A percentile compares a stretch with the other conserved stretches of the same genome.
Evolutionary conservation across 495 filamentous ascomycete species (phyloP).

Genomic region (Hypoxylon trugodes): DNA sequence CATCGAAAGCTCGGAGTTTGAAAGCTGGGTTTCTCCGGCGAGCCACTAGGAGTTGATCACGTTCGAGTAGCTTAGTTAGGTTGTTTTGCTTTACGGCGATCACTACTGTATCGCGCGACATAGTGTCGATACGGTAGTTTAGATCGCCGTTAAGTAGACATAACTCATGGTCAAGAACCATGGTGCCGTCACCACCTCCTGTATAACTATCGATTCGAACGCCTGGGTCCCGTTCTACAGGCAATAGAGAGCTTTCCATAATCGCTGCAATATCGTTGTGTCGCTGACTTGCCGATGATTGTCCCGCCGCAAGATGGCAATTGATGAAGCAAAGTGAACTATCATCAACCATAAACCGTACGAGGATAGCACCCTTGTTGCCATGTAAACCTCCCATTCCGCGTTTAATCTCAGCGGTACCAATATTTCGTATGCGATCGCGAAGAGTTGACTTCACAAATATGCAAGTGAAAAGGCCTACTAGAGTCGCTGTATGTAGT

Average conservation of each 20-base stretch:
- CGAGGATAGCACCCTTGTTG: constrained; percentile 94
- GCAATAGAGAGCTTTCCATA: constrained; percentile 78
- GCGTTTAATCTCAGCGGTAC: constrained; percentile 85
- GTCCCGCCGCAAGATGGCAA: constrained; percentile 95
- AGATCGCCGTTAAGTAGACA: constrained; percentile 96
- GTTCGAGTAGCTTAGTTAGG: constrained; percentile 87
- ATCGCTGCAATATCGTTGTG: constrained; percentile 95
- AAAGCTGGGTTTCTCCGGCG: constrained; percentile 88
- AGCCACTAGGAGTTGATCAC: constrained; percentile 91
- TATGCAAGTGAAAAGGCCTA: constrained; percentile 94
- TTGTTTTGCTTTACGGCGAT: constrained; percentile 81
- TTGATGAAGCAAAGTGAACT: constrained; percentile 96
- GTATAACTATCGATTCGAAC: constrained; percentile 78
- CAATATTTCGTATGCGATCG: constrained; percentile 76
- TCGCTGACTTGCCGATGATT: constrained; percentile 84
- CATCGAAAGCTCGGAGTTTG: constrained; percentile 83
- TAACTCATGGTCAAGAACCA: constrained; percentile 97
- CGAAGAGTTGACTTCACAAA: constrained; percentile 86
- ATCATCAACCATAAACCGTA: constrained; percentile 91
- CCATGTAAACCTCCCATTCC: constrained; percentile 94
- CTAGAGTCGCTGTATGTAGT: constrained; percentile 85
- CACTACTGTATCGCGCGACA: constrained; percentile 89
- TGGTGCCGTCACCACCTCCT: constrained; percentile 90
- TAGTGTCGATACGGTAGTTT: constrained; percentile 98
- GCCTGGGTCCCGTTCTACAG: constrained; percentile 66